Conservation (phyloP, 1,284 basidiomycete species). For the Neonothopanus nambi region DNA sequence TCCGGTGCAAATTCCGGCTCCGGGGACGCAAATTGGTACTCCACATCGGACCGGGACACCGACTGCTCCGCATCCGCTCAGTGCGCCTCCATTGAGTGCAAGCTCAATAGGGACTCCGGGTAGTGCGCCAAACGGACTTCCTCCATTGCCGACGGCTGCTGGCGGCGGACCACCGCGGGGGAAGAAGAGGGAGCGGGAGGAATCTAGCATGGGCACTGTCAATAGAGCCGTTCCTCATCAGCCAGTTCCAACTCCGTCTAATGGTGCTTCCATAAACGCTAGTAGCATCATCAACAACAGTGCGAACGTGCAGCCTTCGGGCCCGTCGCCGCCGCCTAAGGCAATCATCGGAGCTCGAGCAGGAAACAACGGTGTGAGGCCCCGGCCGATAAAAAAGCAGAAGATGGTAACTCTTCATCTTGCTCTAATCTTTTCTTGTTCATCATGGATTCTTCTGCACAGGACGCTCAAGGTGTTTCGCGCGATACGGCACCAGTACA, state of each 20-base stretch:
- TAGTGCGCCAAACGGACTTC: slow-evolving; percentile 20
- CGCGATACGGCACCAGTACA: slow-evolving; percentile 45
- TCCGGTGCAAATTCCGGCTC: slow-evolving; percentile 21
- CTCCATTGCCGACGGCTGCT: neutral
- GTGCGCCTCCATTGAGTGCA: slow-evolving; percentile 25
- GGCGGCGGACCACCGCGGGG: slow-evolving; percentile 31
- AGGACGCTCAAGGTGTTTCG: slow-evolving; percentile 50
- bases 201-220: slow-evolving; percentile 21
- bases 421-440: neutral
- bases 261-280: slow-evolving; percentile 10
- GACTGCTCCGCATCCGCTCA: slow-evolving; percentile 29
- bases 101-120: slow-evolving; percentile 14
- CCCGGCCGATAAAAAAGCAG: slow-evolving; percentile 75
- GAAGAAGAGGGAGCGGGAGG: slow-evolving; percentile 53
- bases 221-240: slow-evolving; percentile 12
- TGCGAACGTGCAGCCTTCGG: too few species aligned
- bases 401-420: slow-evolving; percentile 55
- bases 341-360: slow-evolving; percentile 51
- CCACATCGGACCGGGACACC: slow-evolving; percentile 34
- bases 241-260: neutral
- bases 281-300: slow-evolving; percentile 19
- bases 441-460: slow-evolving; percentile 13
- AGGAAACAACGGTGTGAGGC: slow-evolving; percentile 54
- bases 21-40: slow-evolving; percentile 21
- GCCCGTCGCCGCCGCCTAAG: slow-evolving; percentile 21